phyloP scores from a whole-genome alignment of 1,284 basidiomycete species.

The Puccinia novopanici region DNA sequence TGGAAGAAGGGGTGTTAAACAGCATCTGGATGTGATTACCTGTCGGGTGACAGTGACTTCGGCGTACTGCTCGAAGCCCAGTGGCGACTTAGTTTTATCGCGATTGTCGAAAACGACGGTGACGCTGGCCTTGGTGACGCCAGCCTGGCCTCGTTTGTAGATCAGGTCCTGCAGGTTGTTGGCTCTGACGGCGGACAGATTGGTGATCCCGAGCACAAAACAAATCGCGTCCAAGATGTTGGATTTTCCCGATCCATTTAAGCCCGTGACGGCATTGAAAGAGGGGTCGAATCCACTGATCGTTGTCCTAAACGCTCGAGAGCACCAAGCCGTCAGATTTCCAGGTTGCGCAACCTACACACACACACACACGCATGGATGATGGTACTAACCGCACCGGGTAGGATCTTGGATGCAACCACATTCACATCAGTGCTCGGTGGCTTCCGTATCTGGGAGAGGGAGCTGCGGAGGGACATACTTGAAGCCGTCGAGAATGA shows the following conservation, averaged over 20 bases:
- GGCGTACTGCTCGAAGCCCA: conserved; percentile 76
- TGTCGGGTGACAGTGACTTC: conserved; percentile 97
- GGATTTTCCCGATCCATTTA: conserved; percentile 73
- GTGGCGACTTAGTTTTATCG: conserved; percentile 81
- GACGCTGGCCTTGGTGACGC: conserved; percentile 93
- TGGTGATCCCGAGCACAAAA: conserved; percentile 94
- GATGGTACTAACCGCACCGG: conserved; percentile 50
- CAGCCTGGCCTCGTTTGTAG: conserved; percentile 96
- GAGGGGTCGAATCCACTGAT: conserved; percentile 61
- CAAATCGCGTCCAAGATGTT: conserved; percentile 98
- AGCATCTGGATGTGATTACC: conserved; percentile 63
- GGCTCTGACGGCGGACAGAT: conserved; percentile 88
- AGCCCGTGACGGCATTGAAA: conserved; percentile 62
- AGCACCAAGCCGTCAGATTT: conserved; percentile 28
- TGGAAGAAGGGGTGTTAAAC: conserved; percentile 53
- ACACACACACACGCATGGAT: not conserved
- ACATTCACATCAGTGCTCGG: not conserved
- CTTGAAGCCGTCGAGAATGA: conserved; percentile 63
- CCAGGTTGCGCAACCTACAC: not conserved
- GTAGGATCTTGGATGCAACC: conserved; percentile 23
- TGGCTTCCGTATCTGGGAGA: no score
- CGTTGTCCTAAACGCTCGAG: conserved; percentile 59
- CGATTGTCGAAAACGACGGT: conserved; percentile 99
- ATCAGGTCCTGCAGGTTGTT: conserved; percentile 96
- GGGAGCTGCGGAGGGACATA: no score